A percentile compares a stretch with the other conserved stretches of the same genome.
Evolutionary conservation across 2,329 filamentous ascomycete genomes (phyloP).

Genomic region (Cladophialophora bantiana): DNA sequence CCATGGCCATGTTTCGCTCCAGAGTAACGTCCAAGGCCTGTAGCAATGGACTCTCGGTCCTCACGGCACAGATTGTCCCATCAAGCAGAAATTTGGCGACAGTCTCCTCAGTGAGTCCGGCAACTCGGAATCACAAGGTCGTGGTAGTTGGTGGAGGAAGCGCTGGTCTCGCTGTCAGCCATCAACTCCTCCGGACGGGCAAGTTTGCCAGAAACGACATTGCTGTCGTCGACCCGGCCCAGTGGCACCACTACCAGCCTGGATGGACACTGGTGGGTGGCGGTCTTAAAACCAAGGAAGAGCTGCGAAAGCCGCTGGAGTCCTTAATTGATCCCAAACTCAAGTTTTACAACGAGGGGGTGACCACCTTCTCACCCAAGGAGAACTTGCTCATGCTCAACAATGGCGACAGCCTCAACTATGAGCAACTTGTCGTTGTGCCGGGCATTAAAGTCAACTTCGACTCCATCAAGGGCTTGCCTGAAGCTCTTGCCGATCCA

Average conservation of each 20-base stretch:
- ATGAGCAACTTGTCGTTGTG: slow-evolving; percentile 70
- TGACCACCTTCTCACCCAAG: slow-evolving; percentile 61
- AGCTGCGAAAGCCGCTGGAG: slow-evolving; percentile 60
- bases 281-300: slow-evolving; percentile 68
- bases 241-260: slow-evolving; percentile 72
- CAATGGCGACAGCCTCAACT: slow-evolving; percentile 64
- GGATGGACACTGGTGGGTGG: slow-evolving; percentile 74
- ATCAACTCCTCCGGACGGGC: slow-evolving; percentile 69
- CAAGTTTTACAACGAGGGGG: slow-evolving; percentile 64
- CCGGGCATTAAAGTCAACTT: slow-evolving; percentile 64
- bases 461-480: slow-evolving; percentile 61
- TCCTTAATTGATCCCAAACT: slow-evolving; percentile 66
- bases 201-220: slow-evolving; percentile 67
- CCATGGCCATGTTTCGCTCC: slow-evolving; percentile 9
- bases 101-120: slow-evolving; percentile 45
- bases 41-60: slow-evolving; percentile 3
- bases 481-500: slow-evolving; percentile 61
- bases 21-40: slow-evolving; percentile 6
- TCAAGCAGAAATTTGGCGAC: slow-evolving; percentile 38
- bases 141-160: slow-evolving; percentile 72
- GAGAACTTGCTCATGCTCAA: slow-evolving; percentile 63
- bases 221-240: slow-evolving; percentile 68
- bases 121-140: slow-evolving; percentile 63
- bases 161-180: slow-evolving; percentile 70
- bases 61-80: neutral